These are phyloP conservation scores for Wickerhamomyces bisporus DNA, from an alignment of 805 yeast species.

Conservation along the genomic window DNA sequence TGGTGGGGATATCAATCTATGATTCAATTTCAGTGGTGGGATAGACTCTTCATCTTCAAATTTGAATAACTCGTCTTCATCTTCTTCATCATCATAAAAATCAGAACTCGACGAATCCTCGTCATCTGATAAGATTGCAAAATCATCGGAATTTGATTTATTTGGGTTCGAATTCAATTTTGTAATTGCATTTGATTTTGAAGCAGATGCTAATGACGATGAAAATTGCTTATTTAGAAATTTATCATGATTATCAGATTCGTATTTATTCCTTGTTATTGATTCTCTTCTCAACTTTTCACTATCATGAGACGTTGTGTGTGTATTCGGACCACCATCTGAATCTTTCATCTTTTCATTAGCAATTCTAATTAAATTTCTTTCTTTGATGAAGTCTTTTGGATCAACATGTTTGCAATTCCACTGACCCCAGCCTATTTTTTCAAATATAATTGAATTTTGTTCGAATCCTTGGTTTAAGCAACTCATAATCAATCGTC, in stretches of 20 bases:
- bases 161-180: too few species aligned
- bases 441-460: slow-evolving; percentile 65
- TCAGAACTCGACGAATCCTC: slow-evolving; percentile 28
- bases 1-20: slow-evolving; percentile 12
- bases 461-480: slow-evolving; percentile 65
- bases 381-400: slow-evolving; percentile 30
- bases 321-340: slow-evolving; percentile 8
- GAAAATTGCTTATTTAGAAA: slow-evolving; percentile 13
- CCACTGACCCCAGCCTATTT: slow-evolving; percentile 99
- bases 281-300: slow-evolving; percentile 27
- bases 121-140: slow-evolving; percentile 24
- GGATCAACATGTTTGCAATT: slow-evolving; percentile 55
- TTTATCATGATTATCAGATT: slow-evolving; percentile 21
- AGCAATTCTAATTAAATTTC: slow-evolving; percentile 36
- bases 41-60: slow-evolving; percentile 34
- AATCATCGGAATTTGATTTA: slow-evolving; percentile 33
- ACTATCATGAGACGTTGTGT: slow-evolving; percentile 3
- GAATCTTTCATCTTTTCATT: slow-evolving; percentile 41
- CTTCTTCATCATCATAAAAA: slow-evolving; percentile 29
- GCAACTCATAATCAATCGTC: slow-evolving; percentile 85
- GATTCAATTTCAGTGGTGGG: slow-evolving; percentile 22
- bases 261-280: slow-evolving; percentile 24
- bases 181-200: slow-evolving; percentile 32
- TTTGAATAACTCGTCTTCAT: slow-evolving; percentile 22
- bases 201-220: slow-evolving; percentile 21